Conservation (phyloP, 192 early-diverging fungal species). For the Coemansia sp. region DNA sequence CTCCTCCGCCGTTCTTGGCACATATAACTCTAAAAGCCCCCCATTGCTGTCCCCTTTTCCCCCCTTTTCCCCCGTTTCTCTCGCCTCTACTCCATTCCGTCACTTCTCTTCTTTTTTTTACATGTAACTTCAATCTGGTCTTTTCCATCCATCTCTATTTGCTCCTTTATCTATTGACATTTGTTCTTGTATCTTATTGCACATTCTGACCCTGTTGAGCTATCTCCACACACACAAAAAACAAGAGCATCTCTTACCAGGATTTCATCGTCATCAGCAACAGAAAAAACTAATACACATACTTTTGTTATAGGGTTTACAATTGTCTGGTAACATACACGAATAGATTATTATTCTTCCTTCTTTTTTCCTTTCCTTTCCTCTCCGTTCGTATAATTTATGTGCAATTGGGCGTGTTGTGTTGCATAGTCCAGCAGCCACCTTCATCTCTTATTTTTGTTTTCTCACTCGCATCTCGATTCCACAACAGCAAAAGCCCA, state of each 20-base stretch:
- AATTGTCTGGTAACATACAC: background rate
- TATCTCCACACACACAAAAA: too few species aligned
- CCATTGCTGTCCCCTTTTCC: background rate
- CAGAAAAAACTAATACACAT: background rate
- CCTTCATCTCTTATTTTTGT: too few species aligned
- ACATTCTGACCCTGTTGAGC: too few species aligned
- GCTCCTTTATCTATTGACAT: too few species aligned
- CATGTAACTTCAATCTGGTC: too few species aligned
- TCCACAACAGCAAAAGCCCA: background rate
- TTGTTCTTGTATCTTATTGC: too few species aligned
- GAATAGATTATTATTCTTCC: background rate
- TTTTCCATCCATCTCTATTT: too few species aligned
- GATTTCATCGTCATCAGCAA: background rate
- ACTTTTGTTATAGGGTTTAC: background rate
- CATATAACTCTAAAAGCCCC: background rate
- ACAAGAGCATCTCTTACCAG: too few species aligned
- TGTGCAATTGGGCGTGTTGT: too few species aligned
- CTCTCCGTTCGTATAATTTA: background rate
- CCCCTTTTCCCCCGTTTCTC: background rate
- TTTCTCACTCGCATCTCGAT: background rate
- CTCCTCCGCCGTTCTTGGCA: conserved; percentile 3
- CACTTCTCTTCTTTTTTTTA: too few species aligned
- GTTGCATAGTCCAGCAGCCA: too few species aligned
- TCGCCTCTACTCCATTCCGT: too few species aligned
- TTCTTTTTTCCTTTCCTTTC: background rate